Conservation (phyloP, 495 filamentous ascomycete genomes). For the Hypoxylon fuscum region DNA sequence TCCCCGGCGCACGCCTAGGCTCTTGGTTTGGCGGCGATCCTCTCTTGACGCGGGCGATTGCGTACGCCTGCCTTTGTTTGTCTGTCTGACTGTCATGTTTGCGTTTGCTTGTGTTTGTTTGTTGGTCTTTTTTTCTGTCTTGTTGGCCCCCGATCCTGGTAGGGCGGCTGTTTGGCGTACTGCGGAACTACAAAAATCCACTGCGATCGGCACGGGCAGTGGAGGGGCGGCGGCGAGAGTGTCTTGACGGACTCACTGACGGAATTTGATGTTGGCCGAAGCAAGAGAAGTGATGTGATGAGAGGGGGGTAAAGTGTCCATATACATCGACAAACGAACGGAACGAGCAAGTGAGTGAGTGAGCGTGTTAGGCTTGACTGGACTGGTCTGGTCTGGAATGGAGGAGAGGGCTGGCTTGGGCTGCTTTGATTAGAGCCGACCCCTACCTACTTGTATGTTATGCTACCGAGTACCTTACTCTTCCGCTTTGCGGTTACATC, state of each 20-base stretch:
- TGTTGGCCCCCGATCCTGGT: no score
- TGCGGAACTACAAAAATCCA: slow-evolving; percentile 14
- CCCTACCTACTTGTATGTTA: no score
- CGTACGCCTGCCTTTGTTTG: no score
- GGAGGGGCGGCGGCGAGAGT: slow-evolving; percentile 9
- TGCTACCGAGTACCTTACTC: neutral
- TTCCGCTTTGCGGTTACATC: slow-evolving; percentile 7
- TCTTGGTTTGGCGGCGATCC: no score
- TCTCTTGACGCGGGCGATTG: no score
- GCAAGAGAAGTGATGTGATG: neutral
- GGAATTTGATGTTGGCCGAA: neutral
- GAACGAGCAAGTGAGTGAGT: no score
- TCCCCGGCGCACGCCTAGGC: neutral
- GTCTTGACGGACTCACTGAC: slow-evolving; percentile 6
- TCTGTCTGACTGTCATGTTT: neutral
- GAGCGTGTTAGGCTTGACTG: no score
- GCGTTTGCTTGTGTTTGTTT: no score
- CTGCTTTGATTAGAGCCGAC: neutral
- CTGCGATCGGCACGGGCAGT: no score
- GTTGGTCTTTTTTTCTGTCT: no score
- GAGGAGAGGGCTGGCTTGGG: neutral
- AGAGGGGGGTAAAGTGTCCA: no score
- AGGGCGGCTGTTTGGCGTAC: slow-evolving; percentile 17
- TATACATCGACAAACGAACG: no score
- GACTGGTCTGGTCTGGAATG: neutral